Evolutionary conservation across 140 eudicot genomes (phyloP).

Genomic region (Senecio squalidus): DNA sequence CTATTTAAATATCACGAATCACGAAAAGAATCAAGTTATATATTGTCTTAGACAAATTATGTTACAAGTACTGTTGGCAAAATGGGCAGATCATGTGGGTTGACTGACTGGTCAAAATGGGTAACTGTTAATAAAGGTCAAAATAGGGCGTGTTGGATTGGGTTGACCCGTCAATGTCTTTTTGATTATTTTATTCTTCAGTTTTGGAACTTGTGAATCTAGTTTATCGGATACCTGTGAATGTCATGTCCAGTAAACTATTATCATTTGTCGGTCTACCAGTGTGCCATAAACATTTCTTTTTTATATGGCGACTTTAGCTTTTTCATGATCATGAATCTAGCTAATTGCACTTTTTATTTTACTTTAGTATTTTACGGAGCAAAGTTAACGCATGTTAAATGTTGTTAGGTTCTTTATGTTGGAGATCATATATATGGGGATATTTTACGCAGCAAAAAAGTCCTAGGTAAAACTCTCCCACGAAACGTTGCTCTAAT

Average conservation of each 20-base stretch:
- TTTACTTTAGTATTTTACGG: neutral
- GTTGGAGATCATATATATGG: constrained; percentile 99
- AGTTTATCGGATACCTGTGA: neutral
- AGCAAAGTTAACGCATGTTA: constrained; percentile 13
- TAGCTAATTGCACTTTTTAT: neutral
- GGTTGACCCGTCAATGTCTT: neutral
- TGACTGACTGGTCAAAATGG: neutral
- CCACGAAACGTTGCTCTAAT: neutral
- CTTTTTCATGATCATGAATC: constrained; percentile 1
- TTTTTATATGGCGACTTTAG: neutral
- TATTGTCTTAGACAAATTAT: neutral
- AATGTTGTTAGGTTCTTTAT: constrained; percentile 70
- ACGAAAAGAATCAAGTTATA: neutral
- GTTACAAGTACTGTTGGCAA: neutral
- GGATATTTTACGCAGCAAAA: constrained; percentile 94
- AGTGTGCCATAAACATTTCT: neutral
- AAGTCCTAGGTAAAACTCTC: constrained; percentile 63
- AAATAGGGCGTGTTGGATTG: neutral
- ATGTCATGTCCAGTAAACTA: no score
- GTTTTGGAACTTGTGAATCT: neutral
- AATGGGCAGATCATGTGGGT: neutral
- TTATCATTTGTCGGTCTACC: no score
- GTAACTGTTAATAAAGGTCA: neutral
- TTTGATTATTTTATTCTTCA: neutral
- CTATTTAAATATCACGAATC: neutral